Base-by-base conservation (phyloP, 164 flowering plant species). In the Vitis rupestris region DNA sequence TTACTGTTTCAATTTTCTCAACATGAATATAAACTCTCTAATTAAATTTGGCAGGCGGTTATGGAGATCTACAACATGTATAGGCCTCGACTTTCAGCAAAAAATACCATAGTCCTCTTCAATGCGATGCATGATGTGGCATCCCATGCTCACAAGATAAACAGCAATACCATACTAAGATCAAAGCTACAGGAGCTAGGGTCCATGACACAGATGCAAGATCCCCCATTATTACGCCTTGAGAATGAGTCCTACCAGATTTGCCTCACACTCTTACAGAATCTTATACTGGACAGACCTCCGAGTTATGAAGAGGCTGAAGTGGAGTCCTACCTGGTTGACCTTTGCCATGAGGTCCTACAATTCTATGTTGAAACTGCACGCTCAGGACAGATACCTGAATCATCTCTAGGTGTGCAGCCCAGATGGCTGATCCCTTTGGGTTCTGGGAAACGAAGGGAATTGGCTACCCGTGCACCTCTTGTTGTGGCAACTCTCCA, bases 181-280 rank as follows among this genome's bases (percentile, higher is more conserved):
- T 65, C 86, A 50, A 93, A 82, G 90, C 89, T 96, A 14, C 98
- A 86, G 68, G 98, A 93, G 74, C 79, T 93, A 47, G 91, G 88
- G 15, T 74, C 97, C 30, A 79, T 90, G 80, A 90, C 94, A 50
- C 97, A 93, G 73, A 87, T 93, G 94, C 99, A 92, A 78, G 98
- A 96, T 58, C 98, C 99, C 59, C 99, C 99, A 30, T 81, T 96
- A 50, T 70, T 96, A 14, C 97, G 98, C 48, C 83, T 96, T 10
- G 99, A 96, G 77, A 96, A 89, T 29, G 97, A 96, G 67, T 86
- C 98, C 30, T 94, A 86, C 79, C 98, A 92, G 76, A 82, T 87
- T 52, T 92, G 98, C 82, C 90, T 94, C 53, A 87, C 95, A 23
- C 79, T 96, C 58, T 72, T 96, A 61, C 97, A 93, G 71, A 96